Base-by-base conservation (phyloP, 208 protist species). In the Tetramitus jugosus region DNA sequence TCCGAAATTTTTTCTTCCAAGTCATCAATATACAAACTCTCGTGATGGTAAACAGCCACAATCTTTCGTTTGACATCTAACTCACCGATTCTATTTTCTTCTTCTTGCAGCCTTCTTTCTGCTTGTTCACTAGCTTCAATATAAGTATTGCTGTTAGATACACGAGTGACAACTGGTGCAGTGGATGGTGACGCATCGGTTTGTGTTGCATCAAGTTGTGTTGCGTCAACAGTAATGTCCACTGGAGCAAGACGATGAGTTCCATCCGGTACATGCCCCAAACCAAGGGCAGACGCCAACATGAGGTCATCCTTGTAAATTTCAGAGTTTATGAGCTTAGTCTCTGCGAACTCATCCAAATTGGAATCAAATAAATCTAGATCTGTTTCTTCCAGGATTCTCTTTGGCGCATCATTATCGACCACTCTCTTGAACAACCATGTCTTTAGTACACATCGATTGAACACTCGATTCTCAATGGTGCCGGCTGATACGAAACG, bases 401-500 rank as follows among this genome's bases (percentile, higher is more conserved):
- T 82, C 17, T 79, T 80, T 20, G 91, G 90, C 80, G 91, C 88
- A 6, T 77, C 79, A 35, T 90, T 84, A 81, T 94, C 89, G 4
- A 86, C 83, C 52, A 94, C 87, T 74, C 92, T 93, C 46, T 86
- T 86, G 72, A 92, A 90, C 42, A 93, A 69, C 91, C 91, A 94
- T 76, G 85, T 84, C 78, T 92, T 93, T 46, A 86, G 83, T 43
- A 94, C 39, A 53, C 77, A 4, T 87, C 89, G 81, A 91, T 92
- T 68, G 87, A 84, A 95, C 23, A 95, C 89, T 53, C 89, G 82
- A 56, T 97, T 88, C 82, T 98, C 96, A 31, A 94, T 91, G 0
- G 94, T 97, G 33, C 90, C 92, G 14, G 76, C 79, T 0, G 88
- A 86, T 35, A 96, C 87, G 10, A 98, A 86, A 23, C 96, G 85